Base-by-base conservation (phyloP, 202 grass and related monocot genomes). In the Zoysia matrella region DNA sequence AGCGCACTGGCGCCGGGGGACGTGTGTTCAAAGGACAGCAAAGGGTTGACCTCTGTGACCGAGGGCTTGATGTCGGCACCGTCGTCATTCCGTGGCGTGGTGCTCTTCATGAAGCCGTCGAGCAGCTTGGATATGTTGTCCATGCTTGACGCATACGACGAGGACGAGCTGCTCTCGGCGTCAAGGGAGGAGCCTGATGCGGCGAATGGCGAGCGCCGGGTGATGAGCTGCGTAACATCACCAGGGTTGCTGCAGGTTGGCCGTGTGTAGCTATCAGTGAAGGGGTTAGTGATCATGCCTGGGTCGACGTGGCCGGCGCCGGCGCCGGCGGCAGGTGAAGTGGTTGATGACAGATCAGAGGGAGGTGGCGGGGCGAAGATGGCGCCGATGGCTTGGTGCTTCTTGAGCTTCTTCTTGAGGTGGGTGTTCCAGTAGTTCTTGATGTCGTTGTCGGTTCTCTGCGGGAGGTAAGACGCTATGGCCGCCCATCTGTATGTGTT, bases 371-470 rank as follows among this genome's bases (percentile, higher is more conserved):
- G 14, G 8, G 86, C 86, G 70, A 88, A 88, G 76, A 88, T 75
- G 62, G 66, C 86, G 49, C 72, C 75, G 48, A 76, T 67, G 57
- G 86, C 68, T 7, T 89, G 86, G 73, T 91, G 49, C 91, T 93
- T 97, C 83, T 85, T 85, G 73, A 92, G 89, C 82, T 92, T 94
- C 81, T 97, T 97, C 94, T 97, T 97, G 80, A 94, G 88, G 73
- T 97, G 94, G 14, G 91, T 97, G 80, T 97, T 97, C 94, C 94
- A 97, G 91, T 94, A 97, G 73, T 97, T 97, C 87, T 97, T 97
- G 88, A 97, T 94, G 76, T 97, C 94, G 71, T 97, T 97, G 73
- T 97, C 94, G 13, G 94, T 97, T 18, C 94, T 88, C 67, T 88
- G 91, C 2, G 94, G 94, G 49, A 97, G 91, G 89, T 30, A 30